Base-by-base conservation (phyloP, 2,329 filamentous ascomycete species). In the Arthrobotrys megalospora region DNA sequence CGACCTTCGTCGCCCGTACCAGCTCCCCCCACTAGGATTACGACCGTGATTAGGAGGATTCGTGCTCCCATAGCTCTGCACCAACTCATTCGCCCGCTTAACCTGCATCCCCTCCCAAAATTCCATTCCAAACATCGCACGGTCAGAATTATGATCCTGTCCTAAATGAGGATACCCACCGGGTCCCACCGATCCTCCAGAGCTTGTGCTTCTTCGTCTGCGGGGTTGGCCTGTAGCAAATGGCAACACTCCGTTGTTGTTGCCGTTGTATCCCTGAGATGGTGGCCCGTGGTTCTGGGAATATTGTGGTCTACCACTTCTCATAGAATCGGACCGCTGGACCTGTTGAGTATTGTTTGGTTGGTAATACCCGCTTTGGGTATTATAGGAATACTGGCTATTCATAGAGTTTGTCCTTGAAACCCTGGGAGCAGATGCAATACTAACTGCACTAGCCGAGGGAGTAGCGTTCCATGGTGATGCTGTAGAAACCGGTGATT, bases 401-500 rank as follows among this genome's bases (percentile, higher is more conserved):
- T 53, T 77, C 66, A 77, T 43, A 6, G 73, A 77, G 45, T 77
- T 77, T 32, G 60, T 66, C 36, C 73, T 70, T 12, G 66, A 77
- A 36, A 70, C 14, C 14, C 43, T 28, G 11, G 28, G 58, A 4
- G 48, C 32, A 6, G 55, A 69, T 36, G 38, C 38, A 12, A 19
- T 36, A 7, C 62, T 63, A 41, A n/a, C 53, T 62, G 43, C 21
- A 45, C 32, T 52, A 16, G 24, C 69, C 34, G 32, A 41, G 32
- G 63, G 66, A 63, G 24, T 60, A 19, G 34, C 24, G 5, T 60
- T 60, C 55, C 55, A 43, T 14, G 60, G 65, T 12, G 58, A 19
- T 38, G 36, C 32, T 8, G 32, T 28, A 12, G 55, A 48, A 16
- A 63, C 34, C 12, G 73, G 73, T 7, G 73, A 77, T 32, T 71